phyloP scores from a whole-genome alignment of 805 yeast species.

The Candida taoyuanica region DNA sequence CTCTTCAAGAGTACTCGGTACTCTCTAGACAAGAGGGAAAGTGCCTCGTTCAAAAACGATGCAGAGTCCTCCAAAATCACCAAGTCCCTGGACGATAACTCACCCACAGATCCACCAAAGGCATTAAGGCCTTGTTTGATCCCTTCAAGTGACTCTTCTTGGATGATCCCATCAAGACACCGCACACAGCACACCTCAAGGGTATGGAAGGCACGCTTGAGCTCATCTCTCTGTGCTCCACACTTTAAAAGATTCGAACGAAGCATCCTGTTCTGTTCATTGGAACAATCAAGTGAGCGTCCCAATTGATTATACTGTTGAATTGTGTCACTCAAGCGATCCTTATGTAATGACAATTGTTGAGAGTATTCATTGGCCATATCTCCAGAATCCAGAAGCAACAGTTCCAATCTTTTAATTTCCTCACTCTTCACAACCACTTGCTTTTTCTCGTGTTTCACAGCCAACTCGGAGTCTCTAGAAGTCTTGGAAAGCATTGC shows the following conservation, averaged over 20 bases:
- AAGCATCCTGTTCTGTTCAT: slow-evolving; percentile 8
- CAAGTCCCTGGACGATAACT: slow-evolving; percentile 5
- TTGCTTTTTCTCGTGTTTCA: neutral
- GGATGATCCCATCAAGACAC: slow-evolving; percentile 13
- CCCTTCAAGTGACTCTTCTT: slow-evolving; percentile 12
- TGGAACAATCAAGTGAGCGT: slow-evolving; percentile 5
- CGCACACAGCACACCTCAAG: slow-evolving; percentile 14
- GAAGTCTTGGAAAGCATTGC: neutral
- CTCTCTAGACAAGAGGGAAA: slow-evolving; percentile 10
- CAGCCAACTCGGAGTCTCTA: neutral
- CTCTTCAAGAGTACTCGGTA: slow-evolving; percentile 6
- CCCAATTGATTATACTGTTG: slow-evolving; percentile 8
- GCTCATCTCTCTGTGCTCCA: slow-evolving; percentile 10
- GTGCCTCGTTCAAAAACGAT: slow-evolving; percentile 11
- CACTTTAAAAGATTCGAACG: slow-evolving; percentile 7
- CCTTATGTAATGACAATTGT: slow-evolving; percentile 7
- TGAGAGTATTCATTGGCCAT: slow-evolving; percentile 8
- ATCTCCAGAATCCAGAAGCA: slow-evolving; percentile 8
- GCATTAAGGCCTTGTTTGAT: slow-evolving; percentile 12
- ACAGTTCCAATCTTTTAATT: neutral
- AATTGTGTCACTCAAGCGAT: slow-evolving; percentile 8
- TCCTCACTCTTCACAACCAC: slow-evolving; percentile 4
- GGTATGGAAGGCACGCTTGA: slow-evolving; percentile 9
- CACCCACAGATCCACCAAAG: slow-evolving; percentile 2
- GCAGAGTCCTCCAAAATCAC: slow-evolving; percentile 9